Percentiles rank a stretch among this genome's conserved stretches.
Evolutionary conservation across 441 rosid species (phyloP).

Genomic region (Breynia disticha): DNA sequence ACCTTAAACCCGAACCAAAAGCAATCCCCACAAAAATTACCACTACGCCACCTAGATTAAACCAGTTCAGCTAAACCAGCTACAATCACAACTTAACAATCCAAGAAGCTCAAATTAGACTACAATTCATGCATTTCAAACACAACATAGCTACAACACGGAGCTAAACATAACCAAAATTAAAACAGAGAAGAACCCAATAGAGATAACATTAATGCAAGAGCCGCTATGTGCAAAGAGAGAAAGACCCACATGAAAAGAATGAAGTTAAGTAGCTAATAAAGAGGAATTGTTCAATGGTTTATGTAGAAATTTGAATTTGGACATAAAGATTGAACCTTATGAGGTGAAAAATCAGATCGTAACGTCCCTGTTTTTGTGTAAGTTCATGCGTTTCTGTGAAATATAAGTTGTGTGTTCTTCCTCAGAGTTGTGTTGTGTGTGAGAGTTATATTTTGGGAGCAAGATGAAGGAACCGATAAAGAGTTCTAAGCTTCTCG

Average conservation of each 20-base stretch:
- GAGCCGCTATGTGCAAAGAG: too few species aligned
- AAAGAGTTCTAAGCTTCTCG: too few species aligned
- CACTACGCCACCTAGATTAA: background rate
- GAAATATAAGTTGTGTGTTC: too few species aligned
- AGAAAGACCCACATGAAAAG: too few species aligned
- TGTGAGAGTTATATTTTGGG: too few species aligned
- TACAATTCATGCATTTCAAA: slow-evolving; percentile 4
- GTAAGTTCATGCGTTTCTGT: too few species aligned
- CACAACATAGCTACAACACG: slow-evolving; percentile 4
- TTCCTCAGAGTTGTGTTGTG: too few species aligned
- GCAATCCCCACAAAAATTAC: background rate
- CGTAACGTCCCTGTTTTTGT: too few species aligned
- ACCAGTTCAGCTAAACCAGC: slow-evolving; percentile 2
- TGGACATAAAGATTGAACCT: too few species aligned
- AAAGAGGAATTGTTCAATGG: background rate
- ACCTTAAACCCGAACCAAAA: background rate
- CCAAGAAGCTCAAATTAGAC: background rate
- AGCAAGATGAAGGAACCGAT: too few species aligned
- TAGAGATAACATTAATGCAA: background rate
- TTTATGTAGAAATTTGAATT: background rate
- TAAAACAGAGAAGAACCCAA: background rate
- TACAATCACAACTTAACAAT: background rate
- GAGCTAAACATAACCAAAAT: slow-evolving; percentile 9
- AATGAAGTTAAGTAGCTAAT: too few species aligned
- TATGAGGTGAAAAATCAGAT: too few species aligned